Evolutionary conservation across 1,284 basidiomycete genomes (phyloP), one percentile per base, ranked within the genome.

Genomic region (Ceratobasidium sp.): DNA sequence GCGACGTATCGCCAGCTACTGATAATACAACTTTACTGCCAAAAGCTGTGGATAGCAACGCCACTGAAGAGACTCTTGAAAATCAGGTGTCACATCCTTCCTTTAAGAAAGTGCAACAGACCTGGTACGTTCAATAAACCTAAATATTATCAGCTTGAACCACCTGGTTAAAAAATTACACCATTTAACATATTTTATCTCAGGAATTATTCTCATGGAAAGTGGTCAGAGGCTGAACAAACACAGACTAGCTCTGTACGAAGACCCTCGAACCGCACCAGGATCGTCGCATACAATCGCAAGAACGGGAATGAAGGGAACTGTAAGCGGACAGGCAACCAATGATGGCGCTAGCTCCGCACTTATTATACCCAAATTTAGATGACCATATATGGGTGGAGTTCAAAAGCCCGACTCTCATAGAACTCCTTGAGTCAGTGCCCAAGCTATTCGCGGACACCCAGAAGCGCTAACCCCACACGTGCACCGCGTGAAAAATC

Each of bases 381-480:
- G 63, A 37, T n/a, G 63, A 49, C 14, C 63, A 65, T 14, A 65
- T 65, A 29, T 65, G 63, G 63, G 49, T 65, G 8, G 63, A 65
- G n/a, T 51, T 65, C n/a, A 46, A 48, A n/a, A 65, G 63, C 29
- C 22, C 31, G 24, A n/a, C 63, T 31, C 29, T 65, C 9, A 24
- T 31, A 11, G 27, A 51, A 5, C 43, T 65, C 6, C 46, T 51
- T 11, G 4, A 22, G 63, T 65, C 13, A 2, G 43, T 48, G 13
- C 22, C 5, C 22, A 22, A 16, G 16, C 3, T 24, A 24, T 27
- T 1, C 16, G 13, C 4, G 1, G 5, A 29, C 27, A n/a, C n/a
- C n/a, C n/a, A n/a, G n/a, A n/a, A n/a, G n/a, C n/a, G n/a, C n/a
- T n/a, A n/a, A n/a, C n/a, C n/a, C n/a, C n/a, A n/a, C n/a, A n/a